Evolutionary conservation across 2,329 filamentous ascomycete genomes (phyloP), one percentile per base, ranked within the genome.

Genomic region (Hypoxylon sp.): DNA sequence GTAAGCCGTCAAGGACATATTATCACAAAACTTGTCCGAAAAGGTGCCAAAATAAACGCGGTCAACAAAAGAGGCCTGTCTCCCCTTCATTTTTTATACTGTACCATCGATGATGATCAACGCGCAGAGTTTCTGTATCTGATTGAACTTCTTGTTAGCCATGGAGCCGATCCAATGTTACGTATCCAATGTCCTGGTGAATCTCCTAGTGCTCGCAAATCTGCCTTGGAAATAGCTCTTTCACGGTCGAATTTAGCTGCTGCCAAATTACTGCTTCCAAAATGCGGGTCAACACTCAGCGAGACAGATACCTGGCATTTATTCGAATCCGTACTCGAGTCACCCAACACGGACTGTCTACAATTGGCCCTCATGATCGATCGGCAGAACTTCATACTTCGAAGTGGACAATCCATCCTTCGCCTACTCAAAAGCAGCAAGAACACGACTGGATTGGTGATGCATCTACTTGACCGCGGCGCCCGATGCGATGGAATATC

Each of bases 151-250:
- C 44, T 66, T 37, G 32, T 62, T 13, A 27, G n/a, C n/a, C 15
- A 32, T 42, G 63, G 57, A 37, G 63, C 63, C 6, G 46, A 57
- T 11, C 46, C 57, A 17, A 54, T 37, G 57, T 13, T 29, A 19
- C 32, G 50, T 42, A 19, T 29, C 11, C 3, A 35, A 24, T 13
- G 21, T 21, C 3, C 29, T 27, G 15, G 24, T 44, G 2, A 15
- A 15, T 27, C 8, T 21, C 19, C 19, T n/a, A 15, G 15, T 15
- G 17, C 19, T 21, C 6, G 17, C 15, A 29, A 15, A n/a, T 60
- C 56, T 46, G 44, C 62, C 46, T 15, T 65, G 11, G 63, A 61
- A 53, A 24, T 52, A 7, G 35, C 15, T 27, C 27, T 66, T 32
- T 7, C 11, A 29, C 32, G 13, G 3, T 19, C 6, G 13, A 11